A percentile compares a stretch with the other conserved stretches of the same genome.
phyloP scores from a whole-genome alignment of 2,329 filamentous ascomycete species.

The Colletotrichum eleusines region DNA sequence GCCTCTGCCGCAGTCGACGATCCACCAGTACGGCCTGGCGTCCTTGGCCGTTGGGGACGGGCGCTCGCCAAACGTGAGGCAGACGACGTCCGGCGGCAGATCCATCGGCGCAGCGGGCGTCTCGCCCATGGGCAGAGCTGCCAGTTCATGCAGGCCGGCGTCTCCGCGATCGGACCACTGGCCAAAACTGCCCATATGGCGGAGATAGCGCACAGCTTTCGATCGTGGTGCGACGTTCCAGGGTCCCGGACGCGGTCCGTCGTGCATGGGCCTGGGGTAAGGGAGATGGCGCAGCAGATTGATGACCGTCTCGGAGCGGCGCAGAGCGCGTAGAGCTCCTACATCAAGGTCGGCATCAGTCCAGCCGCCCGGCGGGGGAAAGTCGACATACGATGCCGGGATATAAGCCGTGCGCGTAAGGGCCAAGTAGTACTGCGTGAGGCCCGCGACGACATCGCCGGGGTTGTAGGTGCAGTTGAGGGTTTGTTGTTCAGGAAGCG shows the following conservation, averaged over 20 bases:
- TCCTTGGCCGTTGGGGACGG: not conserved
- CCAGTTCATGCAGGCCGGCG: slow-evolving; percentile 30
- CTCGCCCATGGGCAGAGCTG: slow-evolving; percentile 18
- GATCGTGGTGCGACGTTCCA: slow-evolving; percentile 37
- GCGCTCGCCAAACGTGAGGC: slow-evolving; percentile 28
- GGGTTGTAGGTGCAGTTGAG: slow-evolving; percentile 37
- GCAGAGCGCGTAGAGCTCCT: slow-evolving; percentile 34
- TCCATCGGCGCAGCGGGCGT: slow-evolving; percentile 34
- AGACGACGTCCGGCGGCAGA: slow-evolving; percentile 27
- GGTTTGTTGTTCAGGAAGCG: slow-evolving; percentile 11
- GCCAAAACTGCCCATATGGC: slow-evolving; percentile 27
- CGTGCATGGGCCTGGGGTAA: slow-evolving; percentile 36
- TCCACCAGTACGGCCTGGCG: slow-evolving; percentile 34
- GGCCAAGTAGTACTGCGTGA: slow-evolving; percentile 28
- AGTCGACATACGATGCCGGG: slow-evolving; percentile 26
- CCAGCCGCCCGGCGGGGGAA: slow-evolving; percentile 33
- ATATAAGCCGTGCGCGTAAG: slow-evolving; percentile 32
- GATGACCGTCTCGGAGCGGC: slow-evolving; percentile 36
- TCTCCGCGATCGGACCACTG: slow-evolving; percentile 39
- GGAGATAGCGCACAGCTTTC: slow-evolving; percentile 37
- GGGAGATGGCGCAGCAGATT: slow-evolving; percentile 38
- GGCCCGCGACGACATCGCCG: slow-evolving; percentile 32
- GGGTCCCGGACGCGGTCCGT: slow-evolving; percentile 36
- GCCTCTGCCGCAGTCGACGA: slow-evolving; percentile 33
- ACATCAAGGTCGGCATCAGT: slow-evolving; percentile 37